A percentile compares a stretch with the other conserved stretches of the same genome.
Conservation (phyloP, 2,329 filamentous ascomycete species). For the Fusarium subtropicale region DNA sequence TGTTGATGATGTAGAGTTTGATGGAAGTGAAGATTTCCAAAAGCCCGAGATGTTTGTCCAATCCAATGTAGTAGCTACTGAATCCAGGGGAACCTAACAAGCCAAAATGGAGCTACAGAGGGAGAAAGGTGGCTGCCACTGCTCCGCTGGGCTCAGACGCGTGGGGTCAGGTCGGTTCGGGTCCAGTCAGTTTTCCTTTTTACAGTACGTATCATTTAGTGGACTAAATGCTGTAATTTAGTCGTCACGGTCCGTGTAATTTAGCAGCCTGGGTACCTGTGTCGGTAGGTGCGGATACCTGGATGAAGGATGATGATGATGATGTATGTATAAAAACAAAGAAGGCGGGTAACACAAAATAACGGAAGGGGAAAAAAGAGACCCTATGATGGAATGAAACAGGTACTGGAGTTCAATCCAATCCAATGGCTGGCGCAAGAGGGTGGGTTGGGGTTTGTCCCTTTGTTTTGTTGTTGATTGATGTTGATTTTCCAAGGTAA, state of each 20-base stretch:
- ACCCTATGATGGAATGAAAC: conserved; percentile 38
- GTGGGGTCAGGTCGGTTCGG: conserved; percentile 43
- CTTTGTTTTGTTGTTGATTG: conserved; percentile 41
- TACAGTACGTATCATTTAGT: conserved; percentile 3
- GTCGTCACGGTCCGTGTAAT: conserved; percentile 2
- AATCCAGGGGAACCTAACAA: conserved; percentile 43
- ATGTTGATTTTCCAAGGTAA: conserved; percentile 22
- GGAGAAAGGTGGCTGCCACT: conserved; percentile 44
- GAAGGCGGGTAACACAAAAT: not conserved
- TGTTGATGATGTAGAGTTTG: conserved; percentile 35
- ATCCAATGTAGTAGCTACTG: conserved; percentile 23
- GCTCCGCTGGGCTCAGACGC: conserved; percentile 43
- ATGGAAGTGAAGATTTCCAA: conserved; percentile 30
- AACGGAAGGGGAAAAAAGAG: not conserved
- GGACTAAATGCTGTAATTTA: conserved; percentile 5
- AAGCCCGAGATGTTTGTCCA: conserved; percentile 34
- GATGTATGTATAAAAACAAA: not conserved
- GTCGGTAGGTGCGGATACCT: not conserved
- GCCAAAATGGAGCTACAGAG: conserved; percentile 37
- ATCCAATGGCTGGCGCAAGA: conserved; percentile 25
- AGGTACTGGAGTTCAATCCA: conserved; percentile 3
- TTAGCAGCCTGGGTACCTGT: not conserved
- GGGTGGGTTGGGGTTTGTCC: conserved; percentile 24
- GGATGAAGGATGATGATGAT: conserved; percentile 4
- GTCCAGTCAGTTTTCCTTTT: conserved; percentile 5